Evolutionary conservation across 2,329 filamentous ascomycete genomes (phyloP).

Genomic region (Penicillium frequentans): DNA sequence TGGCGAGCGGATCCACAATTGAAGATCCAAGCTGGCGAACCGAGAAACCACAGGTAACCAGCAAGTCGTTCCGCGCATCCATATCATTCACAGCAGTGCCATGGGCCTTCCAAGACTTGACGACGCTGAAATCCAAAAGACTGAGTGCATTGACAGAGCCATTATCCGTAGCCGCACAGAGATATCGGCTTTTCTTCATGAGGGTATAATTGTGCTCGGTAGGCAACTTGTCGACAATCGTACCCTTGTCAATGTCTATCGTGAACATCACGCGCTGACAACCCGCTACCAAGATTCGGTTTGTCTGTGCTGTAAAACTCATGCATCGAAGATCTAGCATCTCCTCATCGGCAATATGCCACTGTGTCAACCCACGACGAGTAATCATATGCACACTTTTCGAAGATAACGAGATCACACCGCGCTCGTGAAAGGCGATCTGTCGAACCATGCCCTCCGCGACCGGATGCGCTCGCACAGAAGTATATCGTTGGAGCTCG

Average conservation of each 20-base stretch:
- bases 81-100: conserved; percentile 89
- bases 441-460: conserved; percentile 80
- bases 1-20: conserved; percentile 88
- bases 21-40: conserved; percentile 75
- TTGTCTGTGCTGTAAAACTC: conserved; percentile 88
- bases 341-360: conserved; percentile 77
- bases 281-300: conserved; percentile 83
- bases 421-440: conserved; percentile 86
- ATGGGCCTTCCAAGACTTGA: conserved; percentile 90
- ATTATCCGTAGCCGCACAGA: conserved; percentile 83
- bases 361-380: conserved; percentile 77
- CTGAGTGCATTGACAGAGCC: conserved; percentile 87
- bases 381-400: conserved; percentile 86
- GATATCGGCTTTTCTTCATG: conserved; percentile 85
- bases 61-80: conserved; percentile 92
- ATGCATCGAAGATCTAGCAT: conserved; percentile 91
- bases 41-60: conserved; percentile 93
- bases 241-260: conserved; percentile 70
- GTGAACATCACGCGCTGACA: conserved; percentile 83
- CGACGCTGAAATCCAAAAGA: conserved; percentile 70
- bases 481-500: conserved; percentile 86
- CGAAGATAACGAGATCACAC: conserved; percentile 80
- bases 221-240: conserved; percentile 68
- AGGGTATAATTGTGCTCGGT: conserved; percentile 79
- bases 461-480: conserved; percentile 74